These are phyloP conservation scores for Termitomyces bulborhizus DNA, from an alignment of 768 basidiomycete genomes.

Conservation along the genomic window DNA sequence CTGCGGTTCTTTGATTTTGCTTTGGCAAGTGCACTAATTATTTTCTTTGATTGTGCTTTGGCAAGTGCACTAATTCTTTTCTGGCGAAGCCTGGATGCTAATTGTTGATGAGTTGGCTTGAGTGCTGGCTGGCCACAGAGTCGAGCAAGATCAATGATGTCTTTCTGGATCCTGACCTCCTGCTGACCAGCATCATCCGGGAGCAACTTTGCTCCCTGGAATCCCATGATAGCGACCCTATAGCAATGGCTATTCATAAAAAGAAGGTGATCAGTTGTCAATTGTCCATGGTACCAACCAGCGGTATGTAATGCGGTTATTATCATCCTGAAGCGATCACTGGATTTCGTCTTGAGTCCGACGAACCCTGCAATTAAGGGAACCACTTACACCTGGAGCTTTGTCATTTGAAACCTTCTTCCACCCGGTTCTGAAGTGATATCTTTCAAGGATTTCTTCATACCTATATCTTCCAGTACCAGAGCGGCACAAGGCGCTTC, in stretches of 20 bases:
- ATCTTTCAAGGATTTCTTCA: neutral
- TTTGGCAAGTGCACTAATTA: too few relatives aligned
- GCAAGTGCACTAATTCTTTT: too few relatives aligned
- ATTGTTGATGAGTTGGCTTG: too few relatives aligned
- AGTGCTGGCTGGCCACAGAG: too few relatives aligned
- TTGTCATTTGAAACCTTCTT: neutral
- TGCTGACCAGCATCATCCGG: neutral
- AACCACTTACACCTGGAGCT: neutral
- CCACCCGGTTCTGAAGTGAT: neutral
- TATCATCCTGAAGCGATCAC: neutral
- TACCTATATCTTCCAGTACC: conserved; percentile 7
- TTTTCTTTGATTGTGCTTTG: too few relatives aligned
- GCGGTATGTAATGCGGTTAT: too few relatives aligned
- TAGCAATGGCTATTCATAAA: neutral
- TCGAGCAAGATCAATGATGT: too few relatives aligned
- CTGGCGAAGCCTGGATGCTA: too few relatives aligned
- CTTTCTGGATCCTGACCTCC: neutral
- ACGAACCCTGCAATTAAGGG: neutral
- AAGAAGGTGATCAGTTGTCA: neutral
- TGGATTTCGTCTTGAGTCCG: neutral
- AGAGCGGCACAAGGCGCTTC: too few relatives aligned
- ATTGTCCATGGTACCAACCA: neutral
- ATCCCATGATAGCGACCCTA: neutral
- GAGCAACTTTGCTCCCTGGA: neutral
- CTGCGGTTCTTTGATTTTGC: too few relatives aligned